Conservation (phyloP, 441 rosid species). For the Macaranga tanarius region DNA sequence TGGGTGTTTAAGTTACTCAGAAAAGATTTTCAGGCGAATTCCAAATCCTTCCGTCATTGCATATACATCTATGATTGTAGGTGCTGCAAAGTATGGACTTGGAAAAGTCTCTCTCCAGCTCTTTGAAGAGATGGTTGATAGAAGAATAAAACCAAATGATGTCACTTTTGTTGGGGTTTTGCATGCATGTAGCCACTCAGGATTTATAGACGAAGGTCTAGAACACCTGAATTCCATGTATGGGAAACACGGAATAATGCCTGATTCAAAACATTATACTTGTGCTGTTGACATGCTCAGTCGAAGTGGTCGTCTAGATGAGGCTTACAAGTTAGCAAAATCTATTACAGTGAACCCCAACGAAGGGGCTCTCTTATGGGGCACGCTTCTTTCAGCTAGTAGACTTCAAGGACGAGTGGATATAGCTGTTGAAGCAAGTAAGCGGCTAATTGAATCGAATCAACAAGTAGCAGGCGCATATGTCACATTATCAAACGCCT, state of each 20-base stretch:
- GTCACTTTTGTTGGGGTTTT: slow-evolving; percentile 66
- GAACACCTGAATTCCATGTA: slow-evolving; percentile 49
- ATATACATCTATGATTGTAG: slow-evolving; percentile 76
- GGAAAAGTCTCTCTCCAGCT: slow-evolving; percentile 54
- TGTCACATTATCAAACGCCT: slow-evolving; percentile 63
- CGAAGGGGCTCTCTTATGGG: slow-evolving; percentile 73
- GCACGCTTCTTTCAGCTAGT: slow-evolving; percentile 69
- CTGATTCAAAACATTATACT: slow-evolving; percentile 60
- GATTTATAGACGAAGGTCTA: slow-evolving; percentile 64
- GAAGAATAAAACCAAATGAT: slow-evolving; percentile 60
- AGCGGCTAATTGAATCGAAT: slow-evolving; percentile 44
- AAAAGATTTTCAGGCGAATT: slow-evolving; percentile 52
- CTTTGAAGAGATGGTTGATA: slow-evolving; percentile 59
- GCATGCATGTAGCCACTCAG: slow-evolving; percentile 84
- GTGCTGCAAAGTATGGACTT: slow-evolving; percentile 71
- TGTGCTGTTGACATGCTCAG: slow-evolving; percentile 80
- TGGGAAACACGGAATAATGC: slow-evolving; percentile 45
- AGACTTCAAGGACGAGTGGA: slow-evolving; percentile 74
- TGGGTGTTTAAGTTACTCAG: slow-evolving; percentile 52
- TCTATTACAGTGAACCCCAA: slow-evolving; percentile 36
- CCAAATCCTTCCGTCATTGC: slow-evolving; percentile 52
- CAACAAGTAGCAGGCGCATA: slow-evolving; percentile 71
- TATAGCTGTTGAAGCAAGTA: slow-evolving; percentile 64
- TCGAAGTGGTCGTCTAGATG: slow-evolving; percentile 70
- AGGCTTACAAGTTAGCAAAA: slow-evolving; percentile 59